Conservation (phyloP, 2,329 filamentous ascomycete species). For the Calonectria pseudoreteaudii region DNA sequence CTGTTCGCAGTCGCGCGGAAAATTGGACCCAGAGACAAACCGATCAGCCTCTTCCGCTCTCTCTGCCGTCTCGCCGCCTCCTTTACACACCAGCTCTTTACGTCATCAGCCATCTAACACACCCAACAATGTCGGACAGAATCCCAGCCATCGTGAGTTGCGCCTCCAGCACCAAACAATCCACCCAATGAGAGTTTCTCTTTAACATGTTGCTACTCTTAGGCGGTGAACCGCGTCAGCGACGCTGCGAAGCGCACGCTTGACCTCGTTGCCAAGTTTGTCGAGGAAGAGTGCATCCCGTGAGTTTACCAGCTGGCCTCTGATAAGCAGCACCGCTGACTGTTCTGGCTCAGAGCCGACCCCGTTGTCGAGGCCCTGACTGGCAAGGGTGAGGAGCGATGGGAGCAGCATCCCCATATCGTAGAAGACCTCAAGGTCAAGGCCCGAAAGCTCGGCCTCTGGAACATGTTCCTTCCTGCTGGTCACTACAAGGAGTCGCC, state of each 20-base stretch:
- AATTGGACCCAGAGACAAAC: not conserved
- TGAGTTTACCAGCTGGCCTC: conserved; percentile 50
- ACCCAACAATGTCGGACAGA: conserved; percentile 47
- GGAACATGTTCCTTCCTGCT: conserved; percentile 98
- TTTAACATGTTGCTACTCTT: not conserved
- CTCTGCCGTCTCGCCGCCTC: not conserved
- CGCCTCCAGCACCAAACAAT: not conserved
- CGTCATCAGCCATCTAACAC: conserved; percentile 18
- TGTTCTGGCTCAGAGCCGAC: conserved; percentile 70
- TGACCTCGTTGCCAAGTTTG: conserved; percentile 92
- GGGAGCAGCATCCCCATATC: conserved; percentile 81
- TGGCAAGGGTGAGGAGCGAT: conserved; percentile 80
- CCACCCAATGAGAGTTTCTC: not conserved
- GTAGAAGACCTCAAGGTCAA: conserved; percentile 91
- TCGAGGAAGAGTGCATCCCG: conserved; percentile 94
- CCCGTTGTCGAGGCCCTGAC: conserved; percentile 83
- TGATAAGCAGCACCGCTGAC: conserved; percentile 18
- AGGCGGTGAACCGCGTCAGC: conserved; percentile 75
- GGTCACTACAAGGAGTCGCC: conserved; percentile 96
- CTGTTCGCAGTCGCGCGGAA: not conserved
- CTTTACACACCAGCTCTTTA: conserved; percentile 12
- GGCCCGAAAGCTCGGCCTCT: conserved; percentile 85
- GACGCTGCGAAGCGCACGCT: conserved; percentile 86
- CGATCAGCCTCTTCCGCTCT: not conserved
- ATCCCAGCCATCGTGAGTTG: conserved; percentile 50